Conservation (phyloP, 2,329 filamentous ascomycete species). For the Malbranchea zuffiana region DNA sequence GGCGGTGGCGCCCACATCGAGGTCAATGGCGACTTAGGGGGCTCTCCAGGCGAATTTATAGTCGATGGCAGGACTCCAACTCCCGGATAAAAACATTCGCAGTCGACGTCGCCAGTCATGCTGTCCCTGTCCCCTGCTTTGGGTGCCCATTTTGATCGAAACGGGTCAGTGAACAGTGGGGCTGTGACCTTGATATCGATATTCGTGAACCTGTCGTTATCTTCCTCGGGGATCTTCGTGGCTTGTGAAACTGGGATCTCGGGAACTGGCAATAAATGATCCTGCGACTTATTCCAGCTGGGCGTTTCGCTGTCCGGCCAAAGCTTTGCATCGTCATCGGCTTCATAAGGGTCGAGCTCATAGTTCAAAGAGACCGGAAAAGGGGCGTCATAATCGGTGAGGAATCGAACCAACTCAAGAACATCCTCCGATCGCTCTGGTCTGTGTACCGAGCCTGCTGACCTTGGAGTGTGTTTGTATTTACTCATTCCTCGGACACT, state of each 20-base stretch:
- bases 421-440: constrained; percentile 24
- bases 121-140: too few relatives aligned
- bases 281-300: too few relatives aligned
- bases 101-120: constrained; percentile 11
- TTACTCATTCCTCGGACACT: constrained; percentile 5
- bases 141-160: too few relatives aligned
- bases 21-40: constrained; percentile 4
- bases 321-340: too few relatives aligned
- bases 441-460: constrained; percentile 24
- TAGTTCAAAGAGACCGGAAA: too few relatives aligned
- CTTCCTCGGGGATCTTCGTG: too few relatives aligned
- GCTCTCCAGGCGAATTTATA: constrained; percentile 5
- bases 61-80: constrained; percentile 13
- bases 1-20: constrained; percentile 11
- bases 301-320: too few relatives aligned
- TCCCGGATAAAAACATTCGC: constrained; percentile 12
- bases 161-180: too few relatives aligned
- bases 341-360: constrained; percentile 4
- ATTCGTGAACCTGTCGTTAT: too few relatives aligned
- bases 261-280: too few relatives aligned
- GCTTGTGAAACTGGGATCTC: too few relatives aligned
- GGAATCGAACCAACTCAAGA: constrained; percentile 28
- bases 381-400: constrained; percentile 23
- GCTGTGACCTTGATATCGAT: too few relatives aligned
- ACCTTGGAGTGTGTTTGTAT: constrained; percentile 18